phyloP scores from a whole-genome alignment of 352 stramenopile genomes.

The Thalassiosira hispida region DNA sequence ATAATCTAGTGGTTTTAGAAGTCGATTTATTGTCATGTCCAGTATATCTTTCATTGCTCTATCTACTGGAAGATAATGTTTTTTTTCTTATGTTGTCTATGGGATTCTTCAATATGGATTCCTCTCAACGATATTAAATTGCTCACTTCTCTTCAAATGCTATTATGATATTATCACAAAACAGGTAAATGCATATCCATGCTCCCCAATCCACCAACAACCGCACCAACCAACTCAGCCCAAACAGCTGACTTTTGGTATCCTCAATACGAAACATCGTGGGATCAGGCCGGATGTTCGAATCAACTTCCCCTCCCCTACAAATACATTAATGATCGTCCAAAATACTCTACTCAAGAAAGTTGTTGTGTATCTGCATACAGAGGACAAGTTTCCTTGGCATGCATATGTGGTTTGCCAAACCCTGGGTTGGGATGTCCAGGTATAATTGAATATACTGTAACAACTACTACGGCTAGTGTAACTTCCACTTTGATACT shows the following conservation, averaged over 20 bases:
- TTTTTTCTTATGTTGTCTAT: too few species aligned
- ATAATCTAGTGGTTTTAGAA: too few species aligned
- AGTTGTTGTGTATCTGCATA: neutral
- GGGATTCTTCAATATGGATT: too few species aligned
- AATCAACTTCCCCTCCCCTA: neutral
- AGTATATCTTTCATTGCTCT: too few species aligned
- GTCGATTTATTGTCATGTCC: too few species aligned
- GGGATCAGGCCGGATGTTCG: neutral
- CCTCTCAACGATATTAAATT: too few species aligned
- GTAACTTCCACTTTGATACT: too few species aligned
- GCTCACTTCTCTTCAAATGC: neutral
- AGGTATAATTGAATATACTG: too few species aligned
- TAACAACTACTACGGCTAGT: too few species aligned
- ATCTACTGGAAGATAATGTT: too few species aligned
- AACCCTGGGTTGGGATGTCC: too few species aligned
- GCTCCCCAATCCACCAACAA: neutral
- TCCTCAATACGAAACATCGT: neutral
- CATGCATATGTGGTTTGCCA: too few species aligned
- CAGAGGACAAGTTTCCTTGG: neutral
- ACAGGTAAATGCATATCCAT: neutral
- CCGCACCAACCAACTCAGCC: neutral
- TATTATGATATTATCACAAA: neutral
- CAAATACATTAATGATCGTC: neutral
- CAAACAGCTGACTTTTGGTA: slow-evolving; percentile 1
- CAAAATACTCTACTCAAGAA: neutral